Base-by-base conservation (phyloP, 1,139 yeast species). In the Zygoascus sp. region DNA sequence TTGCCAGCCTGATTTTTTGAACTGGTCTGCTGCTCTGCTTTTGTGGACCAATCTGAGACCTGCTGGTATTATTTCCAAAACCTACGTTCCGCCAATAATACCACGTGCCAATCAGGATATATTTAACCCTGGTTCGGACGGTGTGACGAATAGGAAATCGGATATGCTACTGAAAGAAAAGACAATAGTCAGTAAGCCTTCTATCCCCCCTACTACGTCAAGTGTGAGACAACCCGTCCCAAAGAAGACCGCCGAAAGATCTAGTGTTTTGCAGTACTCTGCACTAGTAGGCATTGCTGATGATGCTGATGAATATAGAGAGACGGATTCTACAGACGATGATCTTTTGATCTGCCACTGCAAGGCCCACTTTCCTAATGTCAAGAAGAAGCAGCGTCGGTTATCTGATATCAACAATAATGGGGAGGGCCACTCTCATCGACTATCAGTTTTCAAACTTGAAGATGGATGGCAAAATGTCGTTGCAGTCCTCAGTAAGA, bases 401-500 rank as follows among this genome's bases (percentile, higher is more conserved):
- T 20, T 28, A 17, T 17, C 40, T 7, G 23, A 15, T 10, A 3
- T 21, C 2, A 13, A 22, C 13, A 23, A 22, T n/a, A 38, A 9
- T 10, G 23, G 11, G 28, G 35, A 32, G 3, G 21, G 15, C 27
- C 20, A 27, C 21, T 19, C 28, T 5, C 38, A 32, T 19, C 23
- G 32, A 2, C 21, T 42, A 8, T 41, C 48, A 10, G 46, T 36
- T 11, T 50, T 53, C 38, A 40, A 46, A 13, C 52, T 66, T 1
- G 67, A 68, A 20, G 83, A 80, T 54, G 80, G 80, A 2, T 87
- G 96, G 96, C 83, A 82, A 58, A 76, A 74, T 45, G 81, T 87
- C 1, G 81, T 81, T 77, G 95, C 92, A 0, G 82, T 81, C 9
- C 63, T 87, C 44, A 79, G 77, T 55, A 76, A 83, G 2, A 73